Base-by-base conservation (phyloP, 1,139 yeast genomes). In the Pichia kudriavzevii region DNA sequence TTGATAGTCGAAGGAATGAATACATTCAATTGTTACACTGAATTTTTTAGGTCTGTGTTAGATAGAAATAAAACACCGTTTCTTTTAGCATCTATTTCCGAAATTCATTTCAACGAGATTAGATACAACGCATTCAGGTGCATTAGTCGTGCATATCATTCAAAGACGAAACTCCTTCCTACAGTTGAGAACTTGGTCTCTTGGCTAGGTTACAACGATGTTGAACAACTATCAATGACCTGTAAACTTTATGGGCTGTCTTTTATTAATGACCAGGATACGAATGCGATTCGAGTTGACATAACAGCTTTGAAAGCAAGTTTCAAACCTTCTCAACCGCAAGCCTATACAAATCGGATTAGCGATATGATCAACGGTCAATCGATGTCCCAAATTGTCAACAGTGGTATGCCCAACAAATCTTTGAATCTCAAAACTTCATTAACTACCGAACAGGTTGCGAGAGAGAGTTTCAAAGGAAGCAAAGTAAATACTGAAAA, bases 81-180 rank as follows among this genome's bases (percentile, higher is more conserved):
- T 39, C 60, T 88, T 25, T 59, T 84, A 56, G 68, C 85, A 0
- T 87, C 94, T 43, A 61, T 91, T 28, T 58, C 85, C 21, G 96
- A 91, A 53, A 75, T 80, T 5, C 88, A 82, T 46, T 75, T 85
- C 51, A 82, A 82, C 49, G 91, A 81, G 41, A 67, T 88, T 6
- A 62, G 98, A 30, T 75, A 82, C 49, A 75, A 78, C 49, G 88
- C 94, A 0, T 55, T 88, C 39, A 76, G 72, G 47, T 66, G 87
- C 0, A 67, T 91, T 66, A 64, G 83, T 4, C 63, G 75, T 39
- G 66, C 88, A 2, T 71, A 76, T 41, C 95, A 87, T 49, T 67
- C 79, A 1, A 77, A 76, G 39, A 78, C 85, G 2, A 81, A 74
- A 50, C 80, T 87, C 0, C 72, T 79, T 40, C 56, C 57, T 4